Evolutionary conservation across 371 early-diverging fungal species (phyloP).

Genomic region (Syncephalastrum sp.): DNA sequence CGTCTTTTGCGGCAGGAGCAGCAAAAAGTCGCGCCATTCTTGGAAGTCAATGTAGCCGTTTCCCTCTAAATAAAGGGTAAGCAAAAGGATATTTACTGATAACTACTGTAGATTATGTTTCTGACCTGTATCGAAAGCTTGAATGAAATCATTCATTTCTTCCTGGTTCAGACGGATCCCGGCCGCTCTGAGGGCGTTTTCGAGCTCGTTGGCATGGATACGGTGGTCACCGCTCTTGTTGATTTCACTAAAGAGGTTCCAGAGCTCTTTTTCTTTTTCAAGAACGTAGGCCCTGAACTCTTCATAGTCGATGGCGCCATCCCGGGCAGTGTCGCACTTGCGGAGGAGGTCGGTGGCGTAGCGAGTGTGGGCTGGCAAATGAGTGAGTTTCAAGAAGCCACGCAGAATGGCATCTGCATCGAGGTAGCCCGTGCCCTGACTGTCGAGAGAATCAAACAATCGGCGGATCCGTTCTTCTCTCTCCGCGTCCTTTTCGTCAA

Average conservation of each 20-base stretch:
- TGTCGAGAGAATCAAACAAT: slow-evolving; percentile 48
- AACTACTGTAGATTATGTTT: not conserved
- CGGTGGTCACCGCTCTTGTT: slow-evolving; percentile 61
- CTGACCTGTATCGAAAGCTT: slow-evolving; percentile 63
- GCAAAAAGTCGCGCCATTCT: slow-evolving; percentile 77
- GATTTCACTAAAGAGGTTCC: slow-evolving; percentile 67
- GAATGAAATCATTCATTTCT: slow-evolving; percentile 66
- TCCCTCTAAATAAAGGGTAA: slow-evolving; percentile 29
- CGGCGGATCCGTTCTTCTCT: slow-evolving; percentile 46
- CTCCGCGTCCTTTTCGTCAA: slow-evolving; percentile 47
- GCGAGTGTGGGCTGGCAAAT: slow-evolving; percentile 49
- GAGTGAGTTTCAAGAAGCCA: slow-evolving; percentile 48
- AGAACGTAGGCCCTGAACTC: slow-evolving; percentile 74
- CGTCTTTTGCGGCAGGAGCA: slow-evolving; percentile 47
- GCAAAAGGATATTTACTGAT: not conserved
- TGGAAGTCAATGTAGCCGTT: slow-evolving; percentile 73
- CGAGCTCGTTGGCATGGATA: slow-evolving; percentile 59
- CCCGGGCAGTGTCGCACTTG: slow-evolving; percentile 59
- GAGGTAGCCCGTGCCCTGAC: slow-evolving; percentile 39
- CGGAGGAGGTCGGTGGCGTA: slow-evolving; percentile 53
- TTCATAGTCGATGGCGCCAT: slow-evolving; percentile 63
- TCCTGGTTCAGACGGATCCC: slow-evolving; percentile 63
- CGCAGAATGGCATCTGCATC: slow-evolving; percentile 49
- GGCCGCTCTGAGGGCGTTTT: slow-evolving; percentile 54
- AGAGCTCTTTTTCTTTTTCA: slow-evolving; percentile 68